Evolutionary conservation across 2,329 filamentous ascomycete genomes (phyloP), one percentile per base, ranked within the genome.

Genomic region (Aspergillus awamori): DNA sequence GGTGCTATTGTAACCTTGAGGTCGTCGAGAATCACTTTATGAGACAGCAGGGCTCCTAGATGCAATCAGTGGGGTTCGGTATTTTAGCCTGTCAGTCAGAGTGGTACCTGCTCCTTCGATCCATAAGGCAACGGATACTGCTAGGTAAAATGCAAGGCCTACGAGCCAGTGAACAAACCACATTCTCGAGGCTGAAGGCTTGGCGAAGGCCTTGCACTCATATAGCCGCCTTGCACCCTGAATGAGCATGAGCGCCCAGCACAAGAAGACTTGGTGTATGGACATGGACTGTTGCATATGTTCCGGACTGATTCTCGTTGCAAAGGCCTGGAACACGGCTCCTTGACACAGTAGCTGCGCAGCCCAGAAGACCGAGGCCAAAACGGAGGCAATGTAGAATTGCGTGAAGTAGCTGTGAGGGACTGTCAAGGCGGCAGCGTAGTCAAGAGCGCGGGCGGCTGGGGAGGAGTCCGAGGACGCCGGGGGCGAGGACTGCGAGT

Each of bases 351-450:
- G 65, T 57, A 90, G 84, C 74, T 93, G 89, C 66, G 78, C 76
- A 0, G 83, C 85, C 92, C 93, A 97, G 74, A 93, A 90, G 4
- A 86, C 70, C 0, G 91, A 93, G 61, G 86, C 87, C 2, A 80
- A 72, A 4, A 93, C 78, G 3, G 91, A 94, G 38, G 87, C 74
- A 57, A 90, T 72, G 75, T 99, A 98, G 79, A 97, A 98, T 69
- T 95, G 90, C 47, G 83, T 84, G 76, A 98, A 98, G 88, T 91
- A 98, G 63, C 85, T 85, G 78, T 98, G 95, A 22, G 94, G 93
- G 38, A 97, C 89, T 72, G 86, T 85, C 66, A 84, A 74, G 39
- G 75, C 78, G 36, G 85, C 82, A 20, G 85, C 70, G 60, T 72
- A 73, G 68, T 87, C 85, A 61, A 87, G 78, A 49, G 81, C 49